phyloP scores from a whole-genome alignment of 495 filamentous ascomycete genomes.

The Podospora bellae-mahoneyi region DNA sequence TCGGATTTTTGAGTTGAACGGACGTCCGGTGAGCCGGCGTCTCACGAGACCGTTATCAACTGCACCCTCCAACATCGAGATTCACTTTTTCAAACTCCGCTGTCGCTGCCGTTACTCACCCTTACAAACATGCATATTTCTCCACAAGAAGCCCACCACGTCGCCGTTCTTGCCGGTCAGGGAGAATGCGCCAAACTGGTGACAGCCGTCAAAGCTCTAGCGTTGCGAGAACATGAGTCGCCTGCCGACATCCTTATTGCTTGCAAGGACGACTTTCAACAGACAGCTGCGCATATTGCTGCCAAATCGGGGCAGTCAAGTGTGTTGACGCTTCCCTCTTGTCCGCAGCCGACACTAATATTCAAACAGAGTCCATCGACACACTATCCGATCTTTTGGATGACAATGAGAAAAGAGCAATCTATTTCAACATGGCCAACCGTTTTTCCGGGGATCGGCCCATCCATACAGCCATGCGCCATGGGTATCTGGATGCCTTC shows the following conservation, averaged over 20 bases:
- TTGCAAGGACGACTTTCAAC: slow-evolving; percentile 33
- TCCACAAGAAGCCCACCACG: slow-evolving; percentile 23
- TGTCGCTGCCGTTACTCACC: no score
- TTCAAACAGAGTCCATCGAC: slow-evolving; percentile 27
- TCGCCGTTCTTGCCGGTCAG: slow-evolving; percentile 29
- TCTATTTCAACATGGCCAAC: slow-evolving; percentile 34
- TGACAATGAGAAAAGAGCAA: slow-evolving; percentile 14
- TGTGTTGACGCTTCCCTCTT: not conserved
- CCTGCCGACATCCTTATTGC: slow-evolving; percentile 26
- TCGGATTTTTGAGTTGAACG: not conserved
- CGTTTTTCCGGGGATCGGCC: slow-evolving; percentile 31
- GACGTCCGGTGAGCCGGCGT: not conserved
- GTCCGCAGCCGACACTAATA: not conserved
- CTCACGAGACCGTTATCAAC: not conserved
- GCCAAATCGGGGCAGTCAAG: slow-evolving; percentile 29
- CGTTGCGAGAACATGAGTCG: slow-evolving; percentile 20
- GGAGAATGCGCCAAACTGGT: slow-evolving; percentile 25
- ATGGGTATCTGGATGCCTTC: slow-evolving; percentile 27
- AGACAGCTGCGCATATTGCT: slow-evolving; percentile 33
- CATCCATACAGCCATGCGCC: slow-evolving; percentile 32
- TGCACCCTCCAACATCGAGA: not conserved
- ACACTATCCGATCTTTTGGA: slow-evolving; percentile 23
- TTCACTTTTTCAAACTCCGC: not conserved
- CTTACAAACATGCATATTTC: slow-evolving; percentile 24
- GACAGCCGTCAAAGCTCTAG: slow-evolving; percentile 20